phyloP scores from a whole-genome alignment of 345 rosid genomes.

The Aethionema arabicum region DNA sequence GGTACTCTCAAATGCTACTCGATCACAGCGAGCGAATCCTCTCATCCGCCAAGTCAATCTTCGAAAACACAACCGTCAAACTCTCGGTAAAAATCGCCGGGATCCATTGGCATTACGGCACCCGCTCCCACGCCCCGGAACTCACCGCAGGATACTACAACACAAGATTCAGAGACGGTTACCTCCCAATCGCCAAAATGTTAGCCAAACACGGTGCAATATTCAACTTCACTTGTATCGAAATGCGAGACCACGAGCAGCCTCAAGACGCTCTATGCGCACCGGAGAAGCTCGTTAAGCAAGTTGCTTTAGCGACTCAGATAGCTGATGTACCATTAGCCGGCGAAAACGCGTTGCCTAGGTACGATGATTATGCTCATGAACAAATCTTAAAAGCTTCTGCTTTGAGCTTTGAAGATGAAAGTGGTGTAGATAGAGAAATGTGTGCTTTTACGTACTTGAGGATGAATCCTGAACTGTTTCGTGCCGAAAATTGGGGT shows the following conservation, averaged over 20 bases:
- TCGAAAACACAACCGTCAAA: slow-evolving; percentile 51
- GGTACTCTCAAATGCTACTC: slow-evolving; percentile 89
- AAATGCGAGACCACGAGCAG: slow-evolving; percentile 97
- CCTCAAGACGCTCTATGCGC: slow-evolving; percentile 93
- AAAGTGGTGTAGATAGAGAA: slow-evolving; percentile 40
- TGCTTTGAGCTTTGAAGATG: slow-evolving; percentile 49
- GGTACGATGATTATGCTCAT: slow-evolving; percentile 71
- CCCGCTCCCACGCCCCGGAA: slow-evolving; percentile 92
- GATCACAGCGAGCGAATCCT: slow-evolving; percentile 84
- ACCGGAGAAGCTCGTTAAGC: slow-evolving; percentile 91
- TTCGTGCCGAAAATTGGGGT: slow-evolving; percentile 81
- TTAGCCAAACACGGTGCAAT: slow-evolving; percentile 79
- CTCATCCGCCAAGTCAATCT: slow-evolving; percentile 58
- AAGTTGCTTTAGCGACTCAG: slow-evolving; percentile 74
- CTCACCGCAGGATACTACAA: slow-evolving; percentile 98
- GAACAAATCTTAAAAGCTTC: slow-evolving; percentile 76
- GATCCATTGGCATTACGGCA: slow-evolving; percentile 98
- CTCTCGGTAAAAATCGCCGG: slow-evolving; percentile 92
- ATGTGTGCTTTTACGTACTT: slow-evolving; percentile 98
- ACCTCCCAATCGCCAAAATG: slow-evolving; percentile 92
- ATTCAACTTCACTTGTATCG: slow-evolving; percentile 94
- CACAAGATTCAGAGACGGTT: slow-evolving; percentile 84
- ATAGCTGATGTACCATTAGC: slow-evolving; percentile 76
- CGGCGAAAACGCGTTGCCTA: slow-evolving; percentile 88
- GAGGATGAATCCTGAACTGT: slow-evolving; percentile 84